Evolutionary conservation across 2,329 filamentous ascomycete genomes (phyloP), one percentile per base, ranked within the genome.

Genomic region (Curvularia verruculosa): DNA sequence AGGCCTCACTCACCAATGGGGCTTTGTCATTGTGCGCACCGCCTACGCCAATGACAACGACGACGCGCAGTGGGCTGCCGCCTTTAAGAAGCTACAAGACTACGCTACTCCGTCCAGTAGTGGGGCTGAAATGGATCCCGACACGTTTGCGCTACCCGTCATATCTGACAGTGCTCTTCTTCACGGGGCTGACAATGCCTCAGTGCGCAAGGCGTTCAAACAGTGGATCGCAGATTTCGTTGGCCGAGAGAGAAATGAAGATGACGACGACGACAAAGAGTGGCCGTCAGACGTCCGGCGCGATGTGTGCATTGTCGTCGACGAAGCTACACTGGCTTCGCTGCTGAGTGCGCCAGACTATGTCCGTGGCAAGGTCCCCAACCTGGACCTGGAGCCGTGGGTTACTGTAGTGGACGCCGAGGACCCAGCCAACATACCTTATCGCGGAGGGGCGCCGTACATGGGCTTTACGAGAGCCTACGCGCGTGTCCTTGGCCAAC

Each of bases 51-150:
- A 24, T 7, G 34, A 49, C 23, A 40, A 48, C n/a, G 47, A 29
- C 23, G 34, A 49, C 13, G 47, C 24, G 28, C 34, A 40, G 34
- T 49, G 34, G 47, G 21, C 47, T 12, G 7, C 7, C 0, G 47
- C 47, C 34, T 40, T 40, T 23, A 12, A 49, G 34, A 49, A 49
- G 15, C 47, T 49, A 13, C 47, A 18, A 6, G 47, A n/a, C 15
- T 49, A 49, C n/a, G 34, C 47, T 28, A 28, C 28, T 40, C 47
- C 31, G 3, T 18, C 15, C 1, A n/a, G 29, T 15, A 15, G 7
- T 19, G 23, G 15, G 1, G 34, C 34, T 18, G 34, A 40, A 15
- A 40, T 40, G 23, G 23, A 49, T 24, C 31, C 46, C 8, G 31
- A 24, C 19, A 29, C 47, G 3, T 34, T 49, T 40, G 15, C 23